Base-by-base conservation (phyloP, 129 eudicot species). In the Pittosporum tobira region DNA sequence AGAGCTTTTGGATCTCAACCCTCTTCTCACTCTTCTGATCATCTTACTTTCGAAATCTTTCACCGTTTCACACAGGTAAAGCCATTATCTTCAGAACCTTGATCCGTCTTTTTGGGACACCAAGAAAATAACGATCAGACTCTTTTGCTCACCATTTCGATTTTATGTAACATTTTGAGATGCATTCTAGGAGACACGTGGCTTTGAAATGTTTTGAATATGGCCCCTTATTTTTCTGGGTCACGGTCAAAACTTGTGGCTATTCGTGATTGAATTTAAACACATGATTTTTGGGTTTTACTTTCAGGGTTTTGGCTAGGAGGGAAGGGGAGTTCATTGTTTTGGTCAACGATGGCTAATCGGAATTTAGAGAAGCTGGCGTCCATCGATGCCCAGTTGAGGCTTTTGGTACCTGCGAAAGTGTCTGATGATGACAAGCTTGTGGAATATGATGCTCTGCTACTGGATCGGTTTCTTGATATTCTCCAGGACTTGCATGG, bases 351-450 rank as follows among this genome's bases (percentile, higher is more conserved):
- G 61, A 93, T 91, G 98, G 83, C 94, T 20, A 56, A 77, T 57
- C 77, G 95, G 73, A 90, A 83, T 65, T 46, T 90, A 51, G 99
- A 86, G 73, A 91, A 91, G 59, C 24, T 86, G 72, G 99, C 99
- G 21, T 91, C 96, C 13, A 91, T 91, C 30, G 99, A 91, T 62
- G 99, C 99, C 27, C 99, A 91, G 40, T 67, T 87, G 77, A 83
- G 99, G 79, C 84, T 76, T 48, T 73, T 91, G 71, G 99, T 83
- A 3, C 99, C 99, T 26, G 81, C 74, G 0, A 91, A 83, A 74
- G 95, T 91, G 5, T 91, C 96, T 5, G 99, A 91, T 25, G 99
- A 91, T 75, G 99, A 91, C 56, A 91, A 91, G 75, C 89, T 91
- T 53, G 81, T 91, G 14, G 96, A 91, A 73, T 87, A 91, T 57